phyloP scores from a whole-genome alignment of 306 rosid species.

The Quercus berberidifolia region DNA sequence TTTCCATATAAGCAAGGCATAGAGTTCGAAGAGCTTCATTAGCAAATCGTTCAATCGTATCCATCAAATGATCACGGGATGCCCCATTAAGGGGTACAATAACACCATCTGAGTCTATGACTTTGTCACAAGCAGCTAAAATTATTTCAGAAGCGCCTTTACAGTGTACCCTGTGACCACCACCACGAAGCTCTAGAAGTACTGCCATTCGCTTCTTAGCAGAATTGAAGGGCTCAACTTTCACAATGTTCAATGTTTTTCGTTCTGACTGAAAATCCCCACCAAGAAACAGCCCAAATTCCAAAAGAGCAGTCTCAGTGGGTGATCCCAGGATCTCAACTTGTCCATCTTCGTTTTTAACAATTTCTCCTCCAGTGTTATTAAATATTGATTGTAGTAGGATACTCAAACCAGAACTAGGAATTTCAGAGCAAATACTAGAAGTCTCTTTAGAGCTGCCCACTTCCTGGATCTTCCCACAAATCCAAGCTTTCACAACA shows the following conservation, averaged over 20 bases:
- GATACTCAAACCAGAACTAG: slow-evolving; percentile 52
- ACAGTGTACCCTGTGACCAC: slow-evolving; percentile 74
- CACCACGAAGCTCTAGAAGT: slow-evolving; percentile 63
- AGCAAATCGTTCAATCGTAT: slow-evolving; percentile 75
- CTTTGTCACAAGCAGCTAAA: slow-evolving; percentile 72
- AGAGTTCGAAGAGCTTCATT: slow-evolving; percentile 89
- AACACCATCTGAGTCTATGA: slow-evolving; percentile 54
- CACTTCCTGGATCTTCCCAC: slow-evolving; percentile 66
- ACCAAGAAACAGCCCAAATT: slow-evolving; percentile 74
- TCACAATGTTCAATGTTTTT: slow-evolving; percentile 48
- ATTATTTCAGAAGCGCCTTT: slow-evolving; percentile 96
- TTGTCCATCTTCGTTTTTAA: slow-evolving; percentile 57
- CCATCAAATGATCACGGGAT: slow-evolving; percentile 44
- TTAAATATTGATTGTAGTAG: slow-evolving; percentile 84
- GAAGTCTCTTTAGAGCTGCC: slow-evolving; percentile 43
- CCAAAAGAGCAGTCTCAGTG: slow-evolving; percentile 85
- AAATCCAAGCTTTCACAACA: slow-evolving; percentile 81
- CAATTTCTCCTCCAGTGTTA: slow-evolving; percentile 97
- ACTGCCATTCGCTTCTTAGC: slow-evolving; percentile 83
- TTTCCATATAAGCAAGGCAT: slow-evolving; percentile 85
- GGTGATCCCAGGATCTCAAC: slow-evolving; percentile 88
- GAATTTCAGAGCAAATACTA: slow-evolving; percentile 55
- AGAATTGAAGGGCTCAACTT: slow-evolving; percentile 95
- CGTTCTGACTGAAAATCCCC: slow-evolving; percentile 74
- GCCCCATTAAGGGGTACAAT: slow-evolving; percentile 59